Percentiles rank a stretch among this genome's conserved stretches.
phyloP scores from a whole-genome alignment of 352 stramenopile species.

The Globisporangium rhizosaccharum region DNA sequence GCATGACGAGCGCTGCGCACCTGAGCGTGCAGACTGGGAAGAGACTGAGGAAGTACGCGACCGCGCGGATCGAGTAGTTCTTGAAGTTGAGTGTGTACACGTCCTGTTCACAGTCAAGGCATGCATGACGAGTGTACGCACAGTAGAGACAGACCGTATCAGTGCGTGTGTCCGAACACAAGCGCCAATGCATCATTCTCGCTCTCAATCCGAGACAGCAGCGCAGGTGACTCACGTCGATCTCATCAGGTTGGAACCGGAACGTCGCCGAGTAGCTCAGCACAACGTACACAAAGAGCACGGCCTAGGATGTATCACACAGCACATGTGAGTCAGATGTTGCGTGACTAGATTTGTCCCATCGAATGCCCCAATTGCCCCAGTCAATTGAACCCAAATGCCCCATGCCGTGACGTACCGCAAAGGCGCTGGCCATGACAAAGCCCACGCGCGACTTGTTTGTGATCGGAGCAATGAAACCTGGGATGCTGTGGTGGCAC shows the following conservation, averaged over 20 bases:
- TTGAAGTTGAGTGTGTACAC: slow-evolving; percentile 90
- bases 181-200: neutral
- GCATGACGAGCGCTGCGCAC: slow-evolving; percentile 19
- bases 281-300: slow-evolving; percentile 76
- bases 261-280: slow-evolving; percentile 75
- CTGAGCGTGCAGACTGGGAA: slow-evolving; percentile 86
- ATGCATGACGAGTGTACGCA: neutral
- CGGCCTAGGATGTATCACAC: slow-evolving; percentile 32
- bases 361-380: neutral
- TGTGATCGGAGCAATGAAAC: slow-evolving; percentile 74
- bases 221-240: slow-evolving; percentile 43
- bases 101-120: slow-evolving; percentile 34
- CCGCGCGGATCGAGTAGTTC: slow-evolving; percentile 62
- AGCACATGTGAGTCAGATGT: neutral
- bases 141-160: neutral
- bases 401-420: slow-evolving; percentile 31
- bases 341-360: too few species aligned
- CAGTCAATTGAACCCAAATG: slow-evolving; percentile 4
- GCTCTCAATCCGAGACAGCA: neutral
- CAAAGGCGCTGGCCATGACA: slow-evolving; percentile 60
- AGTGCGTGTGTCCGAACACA: too few species aligned
- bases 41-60: slow-evolving; percentile 84
- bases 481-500: slow-evolving; percentile 86
- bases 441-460: slow-evolving; percentile 72
- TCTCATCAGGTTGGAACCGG: slow-evolving; percentile 70